Conservation (phyloP, 495 filamentous ascomycete species). For the Lepidopterella palustris region DNA sequence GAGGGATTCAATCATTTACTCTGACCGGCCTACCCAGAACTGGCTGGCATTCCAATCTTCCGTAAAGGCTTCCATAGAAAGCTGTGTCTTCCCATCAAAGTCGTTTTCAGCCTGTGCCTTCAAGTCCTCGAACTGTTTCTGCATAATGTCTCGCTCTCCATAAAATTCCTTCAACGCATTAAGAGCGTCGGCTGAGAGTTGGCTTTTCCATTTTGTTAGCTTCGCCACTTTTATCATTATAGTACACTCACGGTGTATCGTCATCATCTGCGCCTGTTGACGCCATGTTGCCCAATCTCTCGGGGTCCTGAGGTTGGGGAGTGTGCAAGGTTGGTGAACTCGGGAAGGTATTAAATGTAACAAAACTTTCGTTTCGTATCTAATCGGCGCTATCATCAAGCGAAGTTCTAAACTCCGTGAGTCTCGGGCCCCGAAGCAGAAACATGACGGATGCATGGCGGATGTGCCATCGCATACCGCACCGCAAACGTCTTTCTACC, state of each 20-base stretch:
- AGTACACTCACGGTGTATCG: slow-evolving; percentile 20
- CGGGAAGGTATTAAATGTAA: background rate
- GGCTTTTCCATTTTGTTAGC: slow-evolving; percentile 33
- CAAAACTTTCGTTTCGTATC: background rate
- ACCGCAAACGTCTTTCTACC: slow-evolving; percentile 10
- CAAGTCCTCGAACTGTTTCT: slow-evolving; percentile 56
- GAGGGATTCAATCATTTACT: background rate
- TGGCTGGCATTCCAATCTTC: slow-evolving; percentile 81
- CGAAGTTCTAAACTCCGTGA: slow-evolving; percentile 23
- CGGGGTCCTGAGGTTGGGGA: background rate
- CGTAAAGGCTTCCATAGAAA: slow-evolving; percentile 65
- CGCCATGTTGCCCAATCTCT: slow-evolving; percentile 7
- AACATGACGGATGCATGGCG: slow-evolving; percentile 21
- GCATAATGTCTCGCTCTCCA: slow-evolving; percentile 55
- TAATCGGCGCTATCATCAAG: slow-evolving; percentile 17
- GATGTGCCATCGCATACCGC: slow-evolving; percentile 16
- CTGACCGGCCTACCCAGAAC: slow-evolving; percentile 56
- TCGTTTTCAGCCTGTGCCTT: slow-evolving; percentile 47
- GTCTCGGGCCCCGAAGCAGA: slow-evolving; percentile 6
- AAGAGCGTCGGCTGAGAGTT: slow-evolving; percentile 54
- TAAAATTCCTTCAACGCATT: slow-evolving; percentile 63
- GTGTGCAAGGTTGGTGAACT: no score
- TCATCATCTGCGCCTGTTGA: slow-evolving; percentile 14
- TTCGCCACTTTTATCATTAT: background rate
- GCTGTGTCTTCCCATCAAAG: slow-evolving; percentile 37